Conservation (phyloP, 441 rosid genomes). For the Caryocar brasiliense region DNA sequence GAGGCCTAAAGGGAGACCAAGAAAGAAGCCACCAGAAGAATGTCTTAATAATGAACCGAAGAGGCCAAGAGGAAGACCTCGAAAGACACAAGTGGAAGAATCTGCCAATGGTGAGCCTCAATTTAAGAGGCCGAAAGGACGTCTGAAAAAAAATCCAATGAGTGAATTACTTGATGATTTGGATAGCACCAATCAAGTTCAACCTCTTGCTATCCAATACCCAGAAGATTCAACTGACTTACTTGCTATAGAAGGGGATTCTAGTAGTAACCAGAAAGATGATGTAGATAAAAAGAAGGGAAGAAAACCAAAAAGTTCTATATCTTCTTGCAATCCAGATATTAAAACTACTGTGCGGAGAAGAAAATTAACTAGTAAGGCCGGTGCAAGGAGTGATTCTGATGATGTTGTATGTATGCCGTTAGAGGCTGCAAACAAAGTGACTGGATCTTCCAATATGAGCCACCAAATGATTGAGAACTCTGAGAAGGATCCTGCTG, state of each 20-base stretch:
- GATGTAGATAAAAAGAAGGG: slow-evolving; percentile 14
- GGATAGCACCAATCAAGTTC: slow-evolving; percentile 26
- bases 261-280: slow-evolving; percentile 20
- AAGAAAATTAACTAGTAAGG: slow-evolving; percentile 25
- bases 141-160: slow-evolving; percentile 41
- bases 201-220: slow-evolving; percentile 35
- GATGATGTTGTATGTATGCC: slow-evolving; percentile 15
- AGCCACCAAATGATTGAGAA: slow-evolving; percentile 14
- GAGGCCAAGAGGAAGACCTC: slow-evolving; percentile 20
- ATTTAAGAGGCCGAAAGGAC: slow-evolving; percentile 39
- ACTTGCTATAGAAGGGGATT: slow-evolving; percentile 24
- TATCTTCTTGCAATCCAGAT: slow-evolving; percentile 20
- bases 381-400: slow-evolving; percentile 12
- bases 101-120: slow-evolving; percentile 13
- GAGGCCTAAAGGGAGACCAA: not conserved
- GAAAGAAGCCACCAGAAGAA: slow-evolving; percentile 1
- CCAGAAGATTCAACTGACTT: slow-evolving; percentile 33
- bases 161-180: slow-evolving; percentile 19
- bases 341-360: slow-evolving; percentile 19
- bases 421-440: slow-evolving; percentile 23
- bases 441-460: slow-evolving; percentile 16
- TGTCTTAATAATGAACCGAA: not conserved
- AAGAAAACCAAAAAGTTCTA: slow-evolving; percentile 12
- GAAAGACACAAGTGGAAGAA: slow-evolving; percentile 24
- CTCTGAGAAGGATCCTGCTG: slow-evolving; percentile 9